A percentile compares a stretch with the other conserved stretches of the same genome.
These are phyloP conservation scores for Jaapia argillacea DNA, from an alignment of 768 basidiomycete genomes.

Conservation along the genomic window DNA sequence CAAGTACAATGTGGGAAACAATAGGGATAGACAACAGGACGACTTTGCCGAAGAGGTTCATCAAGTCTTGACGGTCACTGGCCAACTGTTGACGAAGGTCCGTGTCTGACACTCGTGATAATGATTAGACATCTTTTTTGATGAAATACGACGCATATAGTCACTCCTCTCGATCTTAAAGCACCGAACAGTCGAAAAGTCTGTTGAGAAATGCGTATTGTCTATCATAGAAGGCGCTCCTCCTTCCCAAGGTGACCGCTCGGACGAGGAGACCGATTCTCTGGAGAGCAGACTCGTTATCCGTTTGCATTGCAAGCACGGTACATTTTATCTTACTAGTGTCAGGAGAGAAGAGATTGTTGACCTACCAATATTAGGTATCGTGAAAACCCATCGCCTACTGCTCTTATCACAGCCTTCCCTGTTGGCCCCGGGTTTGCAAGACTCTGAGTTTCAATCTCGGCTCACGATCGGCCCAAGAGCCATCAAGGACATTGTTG, in stretches of 20 bases:
- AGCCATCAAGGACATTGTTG: conserved; percentile 66
- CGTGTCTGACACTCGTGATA: conserved; percentile 3
- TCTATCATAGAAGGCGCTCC: conserved; percentile 48
- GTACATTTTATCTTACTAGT: conserved; percentile 24
- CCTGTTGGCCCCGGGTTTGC: conserved; percentile 57
- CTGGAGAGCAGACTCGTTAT: conserved; percentile 66
- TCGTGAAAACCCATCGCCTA: conserved; percentile 74
- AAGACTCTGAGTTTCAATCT: conserved; percentile 49
- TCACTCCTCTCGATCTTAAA: conserved; percentile 65
- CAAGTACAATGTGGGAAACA: conserved; percentile 38
- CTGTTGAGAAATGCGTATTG: conserved; percentile 69
- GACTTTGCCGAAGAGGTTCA: conserved; percentile 21
- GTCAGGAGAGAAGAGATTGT: background rate
- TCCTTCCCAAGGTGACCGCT: conserved; percentile 20
- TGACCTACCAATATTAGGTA: conserved; percentile 43
- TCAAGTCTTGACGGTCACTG: conserved; percentile 35
- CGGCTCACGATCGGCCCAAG: conserved; percentile 63
- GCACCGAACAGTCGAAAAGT: conserved; percentile 66
- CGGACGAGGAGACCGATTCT: conserved; percentile 41
- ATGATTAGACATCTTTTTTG: background rate
- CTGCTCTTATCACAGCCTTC: conserved; percentile 47
- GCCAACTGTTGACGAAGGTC: conserved; percentile 67
- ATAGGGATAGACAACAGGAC: conserved; percentile 9
- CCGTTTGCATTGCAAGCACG: conserved; percentile 76
- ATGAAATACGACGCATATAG: conserved; percentile 23